phyloP scores from a whole-genome alignment of 371 early-diverging fungal genomes.

The Mucor indicus region DNA sequence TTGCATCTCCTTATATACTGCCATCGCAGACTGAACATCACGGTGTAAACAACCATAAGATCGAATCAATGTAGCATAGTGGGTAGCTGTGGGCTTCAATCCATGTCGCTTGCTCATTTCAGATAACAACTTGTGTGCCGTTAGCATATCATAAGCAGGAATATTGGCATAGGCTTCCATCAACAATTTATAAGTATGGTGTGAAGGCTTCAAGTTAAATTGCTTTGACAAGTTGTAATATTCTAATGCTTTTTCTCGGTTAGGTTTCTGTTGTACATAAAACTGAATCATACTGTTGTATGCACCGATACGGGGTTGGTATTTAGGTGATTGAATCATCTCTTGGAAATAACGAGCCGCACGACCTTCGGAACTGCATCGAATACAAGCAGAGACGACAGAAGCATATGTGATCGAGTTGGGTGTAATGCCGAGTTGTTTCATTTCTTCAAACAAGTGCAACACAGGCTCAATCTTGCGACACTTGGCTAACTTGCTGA shows the following conservation, averaged over 20 bases:
- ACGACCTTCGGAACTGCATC: constrained; percentile 47
- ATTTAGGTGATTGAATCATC: constrained; percentile 53
- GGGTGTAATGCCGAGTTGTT: constrained; percentile 40
- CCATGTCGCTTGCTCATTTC: constrained; percentile 47
- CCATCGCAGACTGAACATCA: constrained; percentile 51
- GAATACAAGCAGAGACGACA: constrained; percentile 59
- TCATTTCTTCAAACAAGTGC: constrained; percentile 57
- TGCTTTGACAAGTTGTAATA: constrained; percentile 46
- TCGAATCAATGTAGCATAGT: constrained; percentile 57
- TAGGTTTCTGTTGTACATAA: constrained; percentile 53
- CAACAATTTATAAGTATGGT: constrained; percentile 55
- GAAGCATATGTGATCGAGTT: constrained; percentile 62
- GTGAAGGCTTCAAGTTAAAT: constrained; percentile 45
- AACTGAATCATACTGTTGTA: constrained; percentile 66
- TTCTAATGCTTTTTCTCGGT: constrained; percentile 53
- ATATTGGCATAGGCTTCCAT: constrained; percentile 62
- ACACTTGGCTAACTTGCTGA: constrained; percentile 58
- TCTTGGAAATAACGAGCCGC: constrained; percentile 52
- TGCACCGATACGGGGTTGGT: constrained; percentile 56
- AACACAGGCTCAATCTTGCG: constrained; percentile 53
- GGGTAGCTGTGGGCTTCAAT: constrained; percentile 43
- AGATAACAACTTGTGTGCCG: constrained; percentile 50
- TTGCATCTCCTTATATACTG: constrained; percentile 49
- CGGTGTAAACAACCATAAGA: constrained; percentile 60
- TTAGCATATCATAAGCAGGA: constrained; percentile 57